These are phyloP conservation scores for Dictyophora rubrovolvata DNA, from an alignment of 768 basidiomycete species.

Conservation along the genomic window DNA sequence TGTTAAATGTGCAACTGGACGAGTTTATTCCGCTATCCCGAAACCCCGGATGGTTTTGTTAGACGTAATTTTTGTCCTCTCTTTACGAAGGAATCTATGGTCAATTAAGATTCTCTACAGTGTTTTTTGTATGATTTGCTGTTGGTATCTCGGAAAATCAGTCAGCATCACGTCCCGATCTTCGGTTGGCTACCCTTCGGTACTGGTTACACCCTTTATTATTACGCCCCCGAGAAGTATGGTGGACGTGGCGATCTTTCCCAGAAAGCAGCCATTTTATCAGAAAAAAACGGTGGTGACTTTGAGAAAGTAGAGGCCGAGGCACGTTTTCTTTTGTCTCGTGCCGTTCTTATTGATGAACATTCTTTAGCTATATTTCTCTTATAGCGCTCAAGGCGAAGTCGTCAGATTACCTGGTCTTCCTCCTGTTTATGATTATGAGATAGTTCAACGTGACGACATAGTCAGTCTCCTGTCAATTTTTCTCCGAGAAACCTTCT, in stretches of 20 bases:
- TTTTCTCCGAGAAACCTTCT: not conserved
- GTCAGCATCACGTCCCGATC: not conserved
- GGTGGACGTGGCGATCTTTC: not conserved
- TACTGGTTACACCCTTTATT: not conserved
- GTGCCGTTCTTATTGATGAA: not conserved
- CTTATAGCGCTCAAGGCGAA: not conserved
- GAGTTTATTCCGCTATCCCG: not conserved
- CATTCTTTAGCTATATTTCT: constrained; percentile 1
- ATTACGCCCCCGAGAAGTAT: not conserved
- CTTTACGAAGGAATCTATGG: not conserved
- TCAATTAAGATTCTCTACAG: not conserved
- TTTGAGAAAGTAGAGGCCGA: not conserved
- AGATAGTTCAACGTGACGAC: not conserved
- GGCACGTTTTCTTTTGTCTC: not conserved
- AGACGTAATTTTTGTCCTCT: not conserved
- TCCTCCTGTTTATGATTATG: constrained; percentile 8
- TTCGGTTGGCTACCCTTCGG: not conserved
- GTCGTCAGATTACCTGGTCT: constrained; percentile 1
- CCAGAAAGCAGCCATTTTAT: not conserved
- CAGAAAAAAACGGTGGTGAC: not conserved
- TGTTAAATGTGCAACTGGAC: not conserved
- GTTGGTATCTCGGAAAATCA: not conserved
- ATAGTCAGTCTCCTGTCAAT: not conserved
- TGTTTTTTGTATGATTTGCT: not conserved
- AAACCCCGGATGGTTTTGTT: not conserved